Conservation (phyloP, 2,329 filamentous ascomycete species). For the Colletotrichum acutatum region DNA sequence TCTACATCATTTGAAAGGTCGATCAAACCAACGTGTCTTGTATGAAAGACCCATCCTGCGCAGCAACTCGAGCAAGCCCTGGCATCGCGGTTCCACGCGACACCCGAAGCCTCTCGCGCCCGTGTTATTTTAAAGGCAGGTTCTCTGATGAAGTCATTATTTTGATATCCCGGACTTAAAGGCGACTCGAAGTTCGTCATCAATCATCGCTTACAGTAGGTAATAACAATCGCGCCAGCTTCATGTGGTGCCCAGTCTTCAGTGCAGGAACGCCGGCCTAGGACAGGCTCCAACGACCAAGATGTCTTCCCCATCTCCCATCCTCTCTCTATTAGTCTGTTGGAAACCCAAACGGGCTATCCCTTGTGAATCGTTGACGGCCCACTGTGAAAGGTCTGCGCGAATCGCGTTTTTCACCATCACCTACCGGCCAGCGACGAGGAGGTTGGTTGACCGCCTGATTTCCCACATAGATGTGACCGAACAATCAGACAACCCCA, state of each 20-base stretch:
- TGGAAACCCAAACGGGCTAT: neutral
- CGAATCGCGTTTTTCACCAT: neutral
- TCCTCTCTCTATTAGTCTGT: too few relatives aligned
- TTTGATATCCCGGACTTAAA: neutral
- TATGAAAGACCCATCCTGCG: neutral
- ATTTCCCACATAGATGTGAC: too few relatives aligned
- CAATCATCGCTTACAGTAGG: too few relatives aligned
- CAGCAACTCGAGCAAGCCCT: neutral
- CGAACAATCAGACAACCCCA: neutral
- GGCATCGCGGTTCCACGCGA: neutral
- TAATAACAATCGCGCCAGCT: too few relatives aligned
- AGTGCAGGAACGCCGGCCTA: too few relatives aligned
- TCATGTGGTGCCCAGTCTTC: too few relatives aligned
- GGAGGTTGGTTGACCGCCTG: neutral
- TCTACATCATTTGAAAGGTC: neutral
- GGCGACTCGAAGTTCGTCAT: too few relatives aligned
- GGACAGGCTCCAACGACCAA: too few relatives aligned
- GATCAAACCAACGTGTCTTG: neutral
- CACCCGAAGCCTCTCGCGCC: neutral
- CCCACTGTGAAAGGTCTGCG: neutral
- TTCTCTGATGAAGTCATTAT: too few relatives aligned
- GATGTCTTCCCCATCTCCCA: too few relatives aligned
- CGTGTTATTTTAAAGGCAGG: too few relatives aligned
- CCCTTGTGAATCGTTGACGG: neutral
- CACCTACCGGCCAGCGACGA: neutral